A percentile compares a stretch with the other conserved stretches of the same genome.
Evolutionary conservation across 805 yeast genomes (phyloP).

Genomic region (Candida dajiaensis): DNA sequence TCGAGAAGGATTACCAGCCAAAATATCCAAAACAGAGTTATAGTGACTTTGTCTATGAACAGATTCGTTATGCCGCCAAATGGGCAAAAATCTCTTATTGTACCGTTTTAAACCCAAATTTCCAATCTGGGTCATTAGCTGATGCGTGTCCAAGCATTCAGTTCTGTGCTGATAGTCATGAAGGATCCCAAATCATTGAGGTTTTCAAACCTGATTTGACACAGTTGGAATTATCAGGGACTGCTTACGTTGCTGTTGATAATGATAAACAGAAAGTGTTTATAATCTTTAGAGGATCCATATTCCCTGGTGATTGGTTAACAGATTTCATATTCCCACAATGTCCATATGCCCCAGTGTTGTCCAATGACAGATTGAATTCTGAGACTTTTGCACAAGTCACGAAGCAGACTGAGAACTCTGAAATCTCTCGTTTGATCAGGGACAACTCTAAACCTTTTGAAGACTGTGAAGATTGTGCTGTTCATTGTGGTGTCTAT

Average conservation of each 20-base stretch:
- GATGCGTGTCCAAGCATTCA: conserved; percentile 7
- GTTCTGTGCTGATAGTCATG: conserved; percentile 11
- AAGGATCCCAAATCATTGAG: conserved; percentile 3
- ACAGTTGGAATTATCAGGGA: conserved; percentile 39
- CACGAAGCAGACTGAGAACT: background rate
- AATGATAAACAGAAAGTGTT: conserved; percentile 36
- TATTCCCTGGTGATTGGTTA: conserved; percentile 54
- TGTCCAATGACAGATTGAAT: conserved; percentile 1
- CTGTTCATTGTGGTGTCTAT: conserved; percentile 62
- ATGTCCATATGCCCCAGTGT: conserved; percentile 40
- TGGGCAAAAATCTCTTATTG: conserved; percentile 8
- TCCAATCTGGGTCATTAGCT: conserved; percentile 2
- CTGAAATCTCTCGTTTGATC: background rate
- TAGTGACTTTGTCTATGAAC: conserved; percentile 1
- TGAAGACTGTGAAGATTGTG: conserved; percentile 42
- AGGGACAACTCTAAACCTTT: background rate
- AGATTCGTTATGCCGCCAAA: conserved; percentile 1
- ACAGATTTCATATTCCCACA: conserved; percentile 49
- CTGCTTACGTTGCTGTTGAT: conserved; percentile 51
- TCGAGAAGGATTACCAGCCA: background rate
- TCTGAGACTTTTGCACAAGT: background rate
- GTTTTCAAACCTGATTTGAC: conserved; percentile 10
- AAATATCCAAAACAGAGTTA: background rate
- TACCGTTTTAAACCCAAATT: conserved; percentile 4
- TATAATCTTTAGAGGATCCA: conserved; percentile 59